Evolutionary conservation across 768 basidiomycete species (phyloP), one percentile per base, ranked within the genome.

Genomic region (Porpolomopsis calyptriformis): DNA sequence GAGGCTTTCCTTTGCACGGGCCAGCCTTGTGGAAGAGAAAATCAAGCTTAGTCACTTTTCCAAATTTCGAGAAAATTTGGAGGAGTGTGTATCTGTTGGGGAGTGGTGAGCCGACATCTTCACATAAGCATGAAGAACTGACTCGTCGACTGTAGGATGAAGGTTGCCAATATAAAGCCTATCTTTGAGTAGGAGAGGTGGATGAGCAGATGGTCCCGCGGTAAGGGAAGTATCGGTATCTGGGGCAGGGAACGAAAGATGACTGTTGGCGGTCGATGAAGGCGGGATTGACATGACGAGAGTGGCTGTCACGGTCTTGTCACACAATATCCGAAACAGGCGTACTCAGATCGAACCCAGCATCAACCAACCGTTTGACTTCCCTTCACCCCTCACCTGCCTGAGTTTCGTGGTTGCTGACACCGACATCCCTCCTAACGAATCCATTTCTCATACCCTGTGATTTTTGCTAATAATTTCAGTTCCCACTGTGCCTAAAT

Each of bases 1-100:
- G 72, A 0, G 96, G 93, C 60, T 88, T 96, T 14, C 96, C 96
- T 59, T 83, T 92, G 57, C 82, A 64, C 10, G 80, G 73, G 0
- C 94, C 96, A 0, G 84, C 70, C 64, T 94, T 97, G 72, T 99
- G 93, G 58, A 97, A 97, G 51, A 97, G 73, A 62, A 81, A 97
- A 63, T 99, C 96, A 43, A 97, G 75, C 53, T 91, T 89, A 18
- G 89, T 76, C 49, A 98, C 76, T 64, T 89, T 91, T 45, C 96
- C 96, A 60, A 82, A 92, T 64, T 85, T 92, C 25, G 85, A 76
- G 64, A 96, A 96, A 27, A 93, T 64, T 63, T 93, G 87, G 18
- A 98, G 76, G 12, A 99, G 72, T 3, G 88, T 71, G 64, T 90
- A 89, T 62, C 91, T 94, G 39, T 31, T n/a, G 16, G 16, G 10